These are phyloP conservation scores for Citrus trifoliata DNA, from an alignment of 345 rosid species.

Conservation along the genomic window DNA sequence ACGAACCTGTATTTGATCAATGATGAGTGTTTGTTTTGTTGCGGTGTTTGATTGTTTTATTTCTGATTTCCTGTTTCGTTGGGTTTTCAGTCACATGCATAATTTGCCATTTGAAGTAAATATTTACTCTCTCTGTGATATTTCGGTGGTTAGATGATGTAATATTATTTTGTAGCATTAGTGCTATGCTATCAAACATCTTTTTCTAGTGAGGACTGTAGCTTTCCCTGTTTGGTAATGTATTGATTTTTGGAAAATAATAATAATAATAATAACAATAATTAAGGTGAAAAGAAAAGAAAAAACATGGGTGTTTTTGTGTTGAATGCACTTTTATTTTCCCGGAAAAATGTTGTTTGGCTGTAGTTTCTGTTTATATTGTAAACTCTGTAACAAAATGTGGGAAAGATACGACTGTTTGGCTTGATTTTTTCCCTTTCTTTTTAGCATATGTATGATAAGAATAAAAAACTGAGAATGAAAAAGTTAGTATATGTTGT, in stretches of 20 bases:
- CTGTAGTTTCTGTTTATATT: neutral
- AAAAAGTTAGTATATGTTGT: neutral
- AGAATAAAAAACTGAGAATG: neutral
- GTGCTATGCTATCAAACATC: conserved; percentile 2
- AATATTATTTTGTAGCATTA: neutral
- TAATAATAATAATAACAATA: no score
- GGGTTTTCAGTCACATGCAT: neutral
- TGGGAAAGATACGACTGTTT: neutral
- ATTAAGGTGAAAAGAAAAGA: neutral
- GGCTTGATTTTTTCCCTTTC: neutral
- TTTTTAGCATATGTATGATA: neutral
- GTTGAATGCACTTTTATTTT: neutral
- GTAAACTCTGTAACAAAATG: neutral
- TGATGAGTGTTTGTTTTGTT: neutral
- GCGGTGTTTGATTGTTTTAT: neutral
- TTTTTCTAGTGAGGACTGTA: neutral
- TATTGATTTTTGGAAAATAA: neutral
- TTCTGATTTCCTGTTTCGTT: neutral
- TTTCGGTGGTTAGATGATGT: neutral
- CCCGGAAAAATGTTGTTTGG: neutral
- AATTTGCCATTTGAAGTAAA: neutral
- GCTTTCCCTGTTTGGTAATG: conserved; percentile 4
- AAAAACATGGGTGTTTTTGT: no score
- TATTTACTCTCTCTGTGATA: neutral
- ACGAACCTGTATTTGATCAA: neutral